Evolutionary conservation across 169 alveolate species (phyloP), one percentile per base, ranked within the genome.

Genomic region (Toxoplasma gondii): DNA sequence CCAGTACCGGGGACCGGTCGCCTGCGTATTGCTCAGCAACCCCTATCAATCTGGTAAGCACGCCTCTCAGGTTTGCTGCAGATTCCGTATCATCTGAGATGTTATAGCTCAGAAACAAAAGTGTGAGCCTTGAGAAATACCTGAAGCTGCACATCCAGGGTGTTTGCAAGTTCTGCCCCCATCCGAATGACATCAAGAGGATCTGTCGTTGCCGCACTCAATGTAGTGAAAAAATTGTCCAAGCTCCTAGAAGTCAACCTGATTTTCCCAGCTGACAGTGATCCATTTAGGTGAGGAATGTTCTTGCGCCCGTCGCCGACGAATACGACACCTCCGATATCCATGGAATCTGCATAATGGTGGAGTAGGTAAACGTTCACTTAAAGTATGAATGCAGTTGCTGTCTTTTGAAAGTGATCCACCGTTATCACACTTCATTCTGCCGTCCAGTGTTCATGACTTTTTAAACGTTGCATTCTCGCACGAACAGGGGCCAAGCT

Each of bases 121-220:
- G 58, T 12, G 22, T 12, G 12, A 4, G 58, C 58, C 58, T n/a
- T 34, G 45, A 74, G 84, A 10, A n/a, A 19, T 36, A 31, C 44
- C 39, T 36, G 43, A 74, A 82, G 64, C 27, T 41, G 90, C 34
- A 24, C 53, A 41, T 82, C 90, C 54, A 82, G 17, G 7, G 90
- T 82, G 41, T 39, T 82, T 12, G 90, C 90, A 39, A 82, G 67
- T 4, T 82, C 90, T 12, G 41, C 64, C 22, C 67, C 90, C 90
- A 82, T 82, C 24, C 90, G 90, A 12, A 82, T 82, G 67, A 82
- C 64, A 31, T 38, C 90, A 39, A 82, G 53, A 22, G 90, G 90
- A 36, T 82, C 36, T 82, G 58, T 43, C 38, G 90, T 41, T 2
- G 90, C 64, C 36, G 90, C 90, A 24, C 90, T 82, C 67, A 82